Base-by-base conservation (phyloP, 1,139 yeast species). In the Geotrichum candidum region DNA sequence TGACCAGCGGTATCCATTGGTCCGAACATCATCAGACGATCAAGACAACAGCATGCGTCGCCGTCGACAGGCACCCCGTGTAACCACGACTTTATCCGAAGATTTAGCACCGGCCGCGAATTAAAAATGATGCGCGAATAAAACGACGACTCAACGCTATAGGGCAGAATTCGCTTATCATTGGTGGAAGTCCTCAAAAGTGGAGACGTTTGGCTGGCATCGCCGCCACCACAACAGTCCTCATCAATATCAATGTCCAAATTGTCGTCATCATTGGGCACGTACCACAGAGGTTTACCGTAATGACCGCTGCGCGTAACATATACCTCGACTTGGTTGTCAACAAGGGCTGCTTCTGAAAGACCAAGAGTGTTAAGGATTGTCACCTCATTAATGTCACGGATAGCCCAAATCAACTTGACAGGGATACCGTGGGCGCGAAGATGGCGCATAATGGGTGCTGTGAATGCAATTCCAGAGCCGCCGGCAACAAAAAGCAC, bases 371-470 rank as follows among this genome's bases (percentile, higher is more conserved):
- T 67, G 9, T 69, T 84, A 65, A 92, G 77, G 2, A 88, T 78
- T 52, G 83, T 78, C 54, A 90, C 81, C 70, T 92, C 97, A 61
- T 86, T 81, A 64, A 84, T 87, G 70, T 92, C 97, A 68, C 91
- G 82, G 38, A 90, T 84, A 5, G 92, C 96, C 97, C 97, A 92
- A 6, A 91, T 80, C 65, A 91, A 79, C 69, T 90, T 88, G 11
- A 83, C 85, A 22, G 86, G 86, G 11, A 90, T 84, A 22, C 96
- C 96, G 68, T 88, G 87, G 68, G 86, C 85, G 70, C 85, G 86
- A 75, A 90, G 79, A 1, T 86, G 85, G 66, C 97, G 78, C 64
- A 90, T 75, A n/a, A 90, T 78, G 0, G 96, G 96, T 27, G 91
- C 80, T 0, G 90, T 91, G 76, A 86, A 87, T 15, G 91, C 86